These are phyloP conservation scores for Zymoseptoria pseudotritici DNA, from an alignment of 2,329 filamentous ascomycete genomes.

Conservation along the genomic window DNA sequence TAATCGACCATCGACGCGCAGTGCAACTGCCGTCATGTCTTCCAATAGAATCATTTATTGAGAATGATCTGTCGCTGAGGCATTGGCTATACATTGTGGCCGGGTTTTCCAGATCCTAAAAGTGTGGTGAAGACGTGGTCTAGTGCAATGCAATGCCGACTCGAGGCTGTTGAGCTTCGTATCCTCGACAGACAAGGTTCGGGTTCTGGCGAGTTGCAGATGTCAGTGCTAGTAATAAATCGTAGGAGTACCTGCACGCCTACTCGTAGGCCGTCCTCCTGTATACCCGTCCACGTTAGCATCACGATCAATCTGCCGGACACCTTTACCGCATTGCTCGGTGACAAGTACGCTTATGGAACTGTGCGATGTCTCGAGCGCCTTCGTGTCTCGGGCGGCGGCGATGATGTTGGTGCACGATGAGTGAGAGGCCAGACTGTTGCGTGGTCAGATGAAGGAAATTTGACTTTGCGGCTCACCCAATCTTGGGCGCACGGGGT, in stretches of 20 bases:
- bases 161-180: background rate
- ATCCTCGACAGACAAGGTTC: background rate
- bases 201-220: background rate
- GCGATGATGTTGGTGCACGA: background rate
- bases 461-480: background rate
- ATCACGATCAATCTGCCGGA: background rate
- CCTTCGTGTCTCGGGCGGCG: background rate
- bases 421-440: background rate
- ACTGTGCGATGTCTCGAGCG: background rate
- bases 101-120: background rate
- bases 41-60: background rate
- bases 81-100: background rate
- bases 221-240: background rate
- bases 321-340: background rate
- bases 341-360: background rate
- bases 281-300: no score
- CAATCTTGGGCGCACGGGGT: background rate
- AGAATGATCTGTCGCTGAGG: background rate
- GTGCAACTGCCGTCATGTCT: background rate
- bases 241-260: background rate
- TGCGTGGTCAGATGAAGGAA: background rate
- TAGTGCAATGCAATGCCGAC: background rate
- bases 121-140: background rate
- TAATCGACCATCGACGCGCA: background rate
- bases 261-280: no score